Evolutionary conservation across 2,329 filamentous ascomycete genomes (phyloP).

Genomic region (Stagonosporopsis cucurbitacearum): DNA sequence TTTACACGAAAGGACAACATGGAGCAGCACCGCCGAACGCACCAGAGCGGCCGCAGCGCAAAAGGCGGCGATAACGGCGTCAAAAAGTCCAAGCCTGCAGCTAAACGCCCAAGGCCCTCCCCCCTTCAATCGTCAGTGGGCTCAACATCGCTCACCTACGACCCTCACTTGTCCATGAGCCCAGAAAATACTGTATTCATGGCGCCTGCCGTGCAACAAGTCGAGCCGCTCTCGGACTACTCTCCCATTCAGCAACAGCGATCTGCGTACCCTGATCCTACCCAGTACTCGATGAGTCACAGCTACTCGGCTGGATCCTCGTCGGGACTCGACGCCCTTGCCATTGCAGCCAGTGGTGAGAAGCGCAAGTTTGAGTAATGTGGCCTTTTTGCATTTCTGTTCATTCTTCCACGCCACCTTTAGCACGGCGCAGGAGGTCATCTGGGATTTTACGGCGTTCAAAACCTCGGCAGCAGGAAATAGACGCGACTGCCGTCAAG

Average conservation of each 20-base stretch:
- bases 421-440: slow-evolving; percentile 23
- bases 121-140: slow-evolving; percentile 38
- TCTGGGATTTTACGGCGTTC: slow-evolving; percentile 23
- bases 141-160: slow-evolving; percentile 34
- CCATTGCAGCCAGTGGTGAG: slow-evolving; percentile 46
- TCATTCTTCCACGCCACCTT: slow-evolving; percentile 8
- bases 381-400: slow-evolving; percentile 3
- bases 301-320: slow-evolving; percentile 35
- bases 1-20: slow-evolving; percentile 86
- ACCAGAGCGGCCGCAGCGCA: slow-evolving; percentile 62
- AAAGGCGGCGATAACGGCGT: slow-evolving; percentile 45
- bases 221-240: slow-evolving; percentile 33
- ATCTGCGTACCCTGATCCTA: slow-evolving; percentile 43
- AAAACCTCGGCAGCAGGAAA: slow-evolving; percentile 35
- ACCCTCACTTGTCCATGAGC: slow-evolving; percentile 37
- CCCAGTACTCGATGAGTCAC: slow-evolving; percentile 32
- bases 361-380: slow-evolving; percentile 47
- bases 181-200: slow-evolving; percentile 37
- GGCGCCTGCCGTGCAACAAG: slow-evolving; percentile 37
- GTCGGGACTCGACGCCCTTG: slow-evolving; percentile 47
- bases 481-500: slow-evolving; percentile 51
- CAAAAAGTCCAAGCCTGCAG: slow-evolving; percentile 47
- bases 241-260: slow-evolving; percentile 20
- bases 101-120: slow-evolving; percentile 43
- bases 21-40: slow-evolving; percentile 83